Percentiles rank a stretch among this genome's conserved stretches.
Evolutionary conservation across 2,329 filamentous ascomycete species (phyloP).

Genomic region (Colletotrichum ledebouriae): DNA sequence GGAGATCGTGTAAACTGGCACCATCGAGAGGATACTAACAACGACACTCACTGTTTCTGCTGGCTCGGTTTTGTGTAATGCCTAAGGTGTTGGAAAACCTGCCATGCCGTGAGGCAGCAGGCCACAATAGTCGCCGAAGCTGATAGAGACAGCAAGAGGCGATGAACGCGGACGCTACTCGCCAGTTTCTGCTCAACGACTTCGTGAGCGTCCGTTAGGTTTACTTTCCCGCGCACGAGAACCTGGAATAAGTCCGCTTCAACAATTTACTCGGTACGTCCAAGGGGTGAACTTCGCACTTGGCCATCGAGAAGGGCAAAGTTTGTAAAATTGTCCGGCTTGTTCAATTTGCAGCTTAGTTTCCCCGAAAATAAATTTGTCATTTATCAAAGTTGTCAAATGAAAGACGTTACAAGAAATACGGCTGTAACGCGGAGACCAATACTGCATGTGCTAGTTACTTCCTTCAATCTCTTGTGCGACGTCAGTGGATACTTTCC

Average conservation of each 20-base stretch:
- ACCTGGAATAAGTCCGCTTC: background rate
- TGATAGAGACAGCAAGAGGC: constrained; percentile 7
- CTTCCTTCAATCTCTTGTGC: too few species aligned
- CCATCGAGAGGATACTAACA: constrained; percentile 7
- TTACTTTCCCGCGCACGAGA: too few species aligned
- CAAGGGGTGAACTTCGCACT: constrained; percentile 16
- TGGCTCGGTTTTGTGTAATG: constrained; percentile 26
- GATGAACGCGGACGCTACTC: constrained; percentile 11
- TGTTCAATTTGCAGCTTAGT: too few species aligned
- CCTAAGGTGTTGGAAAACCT: constrained; percentile 12
- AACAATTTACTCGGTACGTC: constrained; percentile 13
- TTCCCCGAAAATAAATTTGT: too few species aligned
- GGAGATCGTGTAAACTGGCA: constrained; percentile 21
- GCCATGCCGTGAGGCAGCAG: constrained; percentile 7
- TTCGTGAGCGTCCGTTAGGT: background rate
- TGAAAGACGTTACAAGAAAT: too few species aligned
- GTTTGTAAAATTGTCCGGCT: too few species aligned
- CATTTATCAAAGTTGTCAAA: too few species aligned
- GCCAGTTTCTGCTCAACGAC: background rate
- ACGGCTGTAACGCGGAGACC: too few species aligned
- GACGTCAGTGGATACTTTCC: too few species aligned
- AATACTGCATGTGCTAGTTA: too few species aligned
- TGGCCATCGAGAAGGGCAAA: constrained; percentile 10
- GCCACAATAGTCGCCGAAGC: background rate
- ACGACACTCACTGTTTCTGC: constrained; percentile 24